These are phyloP conservation scores for Tulasnella sp. DNA, from an alignment of 768 basidiomycete species.

Conservation along the genomic window DNA sequence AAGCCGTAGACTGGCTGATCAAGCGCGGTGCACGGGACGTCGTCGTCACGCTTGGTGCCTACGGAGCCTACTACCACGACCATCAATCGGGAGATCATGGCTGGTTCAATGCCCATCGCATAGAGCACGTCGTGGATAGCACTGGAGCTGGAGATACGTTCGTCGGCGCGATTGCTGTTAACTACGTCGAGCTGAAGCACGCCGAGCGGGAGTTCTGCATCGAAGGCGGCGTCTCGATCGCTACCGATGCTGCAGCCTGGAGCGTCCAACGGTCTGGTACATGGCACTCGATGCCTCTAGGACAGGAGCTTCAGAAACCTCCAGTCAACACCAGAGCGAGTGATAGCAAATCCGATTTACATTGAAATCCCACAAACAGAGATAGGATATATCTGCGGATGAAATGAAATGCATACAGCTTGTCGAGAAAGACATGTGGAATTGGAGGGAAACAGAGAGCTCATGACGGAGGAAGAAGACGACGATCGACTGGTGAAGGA, in stretches of 20 bases:
- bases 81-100: neutral
- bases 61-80: constrained; percentile 9
- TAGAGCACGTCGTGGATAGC: constrained; percentile 13
- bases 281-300: neutral
- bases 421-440: neutral
- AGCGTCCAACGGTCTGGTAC: neutral
- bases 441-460: neutral
- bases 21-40: constrained; percentile 1
- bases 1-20: constrained; percentile 8
- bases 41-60: constrained; percentile 12
- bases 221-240: neutral
- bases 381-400: neutral
- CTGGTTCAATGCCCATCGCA: neutral
- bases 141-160: constrained; percentile 15
- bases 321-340: neutral
- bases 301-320: neutral
- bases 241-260: neutral
- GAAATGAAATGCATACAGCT: neutral
- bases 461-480: neutral
- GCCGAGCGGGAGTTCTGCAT: neutral
- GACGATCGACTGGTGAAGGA: too few relatives aligned
- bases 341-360: neutral
- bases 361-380: neutral
- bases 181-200: neutral
- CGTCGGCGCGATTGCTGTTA: constrained; percentile 11